These are phyloP conservation scores for Lasiosphaeriaceae sp. DNA, from an alignment of 495 filamentous ascomycete genomes.

Conservation along the genomic window DNA sequence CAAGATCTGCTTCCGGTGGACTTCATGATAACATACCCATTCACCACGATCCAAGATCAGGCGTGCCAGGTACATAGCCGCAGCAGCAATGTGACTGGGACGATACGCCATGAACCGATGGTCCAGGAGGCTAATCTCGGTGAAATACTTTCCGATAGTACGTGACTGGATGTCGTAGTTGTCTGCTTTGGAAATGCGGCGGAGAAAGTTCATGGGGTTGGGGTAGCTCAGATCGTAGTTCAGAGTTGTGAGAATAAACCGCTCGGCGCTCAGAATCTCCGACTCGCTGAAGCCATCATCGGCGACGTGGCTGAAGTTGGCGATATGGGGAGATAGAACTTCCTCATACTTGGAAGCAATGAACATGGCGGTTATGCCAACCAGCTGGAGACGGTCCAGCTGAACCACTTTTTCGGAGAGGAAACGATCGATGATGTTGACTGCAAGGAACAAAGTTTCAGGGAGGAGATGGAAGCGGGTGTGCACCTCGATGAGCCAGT, in stretches of 20 bases:
- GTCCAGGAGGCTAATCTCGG: constrained; percentile 94
- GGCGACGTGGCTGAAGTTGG: constrained; percentile 93
- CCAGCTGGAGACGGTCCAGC: constrained; percentile 89
- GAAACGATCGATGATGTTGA: constrained; percentile 98
- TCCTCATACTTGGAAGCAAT: constrained; percentile 99
- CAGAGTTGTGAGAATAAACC: constrained; percentile 82
- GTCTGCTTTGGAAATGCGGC: constrained; percentile 96
- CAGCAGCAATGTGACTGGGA: constrained; percentile 85
- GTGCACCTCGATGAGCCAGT: constrained; percentile 98
- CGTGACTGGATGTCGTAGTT: constrained; percentile 97
- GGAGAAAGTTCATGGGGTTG: constrained; percentile 99
- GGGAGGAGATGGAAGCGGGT: constrained; percentile 93
- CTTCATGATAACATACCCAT: constrained; percentile 62
- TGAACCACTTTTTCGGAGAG: constrained; percentile 89
- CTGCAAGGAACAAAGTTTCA: constrained; percentile 94
- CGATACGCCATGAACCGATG: constrained; percentile 84
- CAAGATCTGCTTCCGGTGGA: neutral
- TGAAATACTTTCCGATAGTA: constrained; percentile 95
- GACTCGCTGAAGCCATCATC: constrained; percentile 95
- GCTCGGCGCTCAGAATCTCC: constrained; percentile 95
- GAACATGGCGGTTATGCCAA: constrained; percentile 98
- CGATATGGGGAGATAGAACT: constrained; percentile 91
- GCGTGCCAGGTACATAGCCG: constrained; percentile 90
- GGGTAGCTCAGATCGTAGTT: constrained; percentile 98
- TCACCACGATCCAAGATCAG: constrained; percentile 81